These are phyloP conservation scores for Phytomonas francai DNA, from an alignment of 208 protist species.

Conservation along the genomic window DNA sequence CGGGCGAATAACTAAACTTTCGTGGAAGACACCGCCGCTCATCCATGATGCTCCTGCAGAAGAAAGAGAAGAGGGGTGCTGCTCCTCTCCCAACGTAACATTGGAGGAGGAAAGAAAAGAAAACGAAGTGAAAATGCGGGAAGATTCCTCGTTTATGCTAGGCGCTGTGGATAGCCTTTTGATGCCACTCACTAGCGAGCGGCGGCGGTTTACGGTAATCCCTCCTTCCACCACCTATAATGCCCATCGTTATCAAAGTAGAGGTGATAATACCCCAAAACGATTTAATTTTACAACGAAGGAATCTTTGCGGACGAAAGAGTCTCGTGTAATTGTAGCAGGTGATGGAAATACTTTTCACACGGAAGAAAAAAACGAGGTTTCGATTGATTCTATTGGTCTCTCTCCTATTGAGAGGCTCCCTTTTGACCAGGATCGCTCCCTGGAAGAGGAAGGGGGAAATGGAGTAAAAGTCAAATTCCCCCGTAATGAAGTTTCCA, in stretches of 20 bases:
- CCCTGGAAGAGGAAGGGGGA: background rate
- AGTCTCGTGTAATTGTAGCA: no score
- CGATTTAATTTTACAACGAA: no score
- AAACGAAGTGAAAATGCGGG: background rate
- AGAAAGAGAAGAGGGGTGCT: no score
- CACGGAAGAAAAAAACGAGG: no score
- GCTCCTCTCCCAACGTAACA: background rate
- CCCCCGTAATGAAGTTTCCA: no score
- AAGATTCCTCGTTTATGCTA: background rate
- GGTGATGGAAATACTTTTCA: no score
- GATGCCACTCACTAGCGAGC: background rate
- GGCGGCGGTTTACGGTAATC: background rate
- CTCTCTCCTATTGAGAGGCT: background rate
- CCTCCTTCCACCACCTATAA: no score
- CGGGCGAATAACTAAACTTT: background rate
- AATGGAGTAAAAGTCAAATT: no score
- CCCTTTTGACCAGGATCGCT: background rate
- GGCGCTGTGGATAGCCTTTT: background rate
- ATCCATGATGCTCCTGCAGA: background rate
- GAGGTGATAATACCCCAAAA: no score
- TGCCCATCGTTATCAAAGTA: no score
- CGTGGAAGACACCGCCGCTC: constrained; percentile 1
- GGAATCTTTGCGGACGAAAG: no score
- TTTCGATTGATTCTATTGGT: background rate
- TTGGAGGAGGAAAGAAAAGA: background rate